phyloP scores from a whole-genome alignment of 257 asterid species.

The Solanum pennellii region DNA sequence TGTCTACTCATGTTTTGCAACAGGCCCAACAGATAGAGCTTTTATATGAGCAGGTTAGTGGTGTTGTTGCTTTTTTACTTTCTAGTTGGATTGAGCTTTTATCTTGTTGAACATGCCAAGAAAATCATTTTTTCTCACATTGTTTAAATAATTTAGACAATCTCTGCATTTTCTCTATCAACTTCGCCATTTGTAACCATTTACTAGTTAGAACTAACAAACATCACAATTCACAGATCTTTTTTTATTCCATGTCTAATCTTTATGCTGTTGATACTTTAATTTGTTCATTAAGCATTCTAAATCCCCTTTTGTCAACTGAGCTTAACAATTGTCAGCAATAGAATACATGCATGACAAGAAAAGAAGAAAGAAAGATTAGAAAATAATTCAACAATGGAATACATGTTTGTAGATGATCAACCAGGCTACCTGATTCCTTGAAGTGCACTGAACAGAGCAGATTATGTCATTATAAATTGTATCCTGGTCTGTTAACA shows the following conservation, averaged over 20 bases:
- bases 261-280: neutral
- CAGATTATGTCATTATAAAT: neutral
- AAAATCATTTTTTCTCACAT: neutral
- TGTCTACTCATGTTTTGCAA: slow-evolving; percentile 88
- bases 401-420: neutral
- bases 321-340: neutral
- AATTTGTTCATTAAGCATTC: neutral
- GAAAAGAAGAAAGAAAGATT: neutral
- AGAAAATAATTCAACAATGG: neutral
- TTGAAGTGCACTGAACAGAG: neutral
- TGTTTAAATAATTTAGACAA: neutral
- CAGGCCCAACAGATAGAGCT: slow-evolving; percentile 92
- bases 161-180: neutral
- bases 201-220: neutral
- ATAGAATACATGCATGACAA: neutral
- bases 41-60: slow-evolving; percentile 69
- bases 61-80: neutral
- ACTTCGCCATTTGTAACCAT: neutral
- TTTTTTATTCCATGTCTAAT: neutral
- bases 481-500: neutral
- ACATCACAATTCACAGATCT: neutral
- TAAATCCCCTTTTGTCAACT: neutral
- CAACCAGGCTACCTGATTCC: neutral
- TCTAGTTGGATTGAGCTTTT: neutral
- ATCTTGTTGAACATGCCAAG: neutral